phyloP scores from a whole-genome alignment of 2,329 filamentous ascomycete genomes.

The Fusarium sp. region DNA sequence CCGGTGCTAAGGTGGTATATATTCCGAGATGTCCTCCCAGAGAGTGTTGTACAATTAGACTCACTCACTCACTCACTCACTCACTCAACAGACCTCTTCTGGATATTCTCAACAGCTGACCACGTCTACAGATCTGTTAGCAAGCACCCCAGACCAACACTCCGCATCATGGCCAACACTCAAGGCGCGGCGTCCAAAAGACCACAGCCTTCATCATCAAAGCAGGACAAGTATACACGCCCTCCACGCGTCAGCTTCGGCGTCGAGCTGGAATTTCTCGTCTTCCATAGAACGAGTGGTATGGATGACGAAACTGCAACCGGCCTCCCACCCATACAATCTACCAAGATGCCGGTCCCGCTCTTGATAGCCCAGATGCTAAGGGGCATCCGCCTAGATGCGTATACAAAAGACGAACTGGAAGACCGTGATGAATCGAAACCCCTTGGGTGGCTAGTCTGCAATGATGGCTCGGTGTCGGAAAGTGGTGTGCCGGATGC shows the following conservation, averaged over 20 bases:
- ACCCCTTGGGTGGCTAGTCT: conserved; percentile 19
- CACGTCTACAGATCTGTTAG: not conserved
- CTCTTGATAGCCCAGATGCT: not conserved
- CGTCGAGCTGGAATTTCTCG: conserved; percentile 36
- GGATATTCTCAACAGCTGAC: not conserved
- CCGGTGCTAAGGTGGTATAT: not conserved
- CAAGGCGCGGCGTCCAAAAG: not conserved
- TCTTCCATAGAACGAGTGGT: not conserved
- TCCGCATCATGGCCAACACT: not conserved
- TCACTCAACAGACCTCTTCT: not conserved
- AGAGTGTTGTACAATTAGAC: not conserved
- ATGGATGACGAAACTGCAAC: not conserved
- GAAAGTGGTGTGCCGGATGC: not conserved
- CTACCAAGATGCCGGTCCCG: too few species aligned
- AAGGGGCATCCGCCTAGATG: not conserved
- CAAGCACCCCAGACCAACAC: not conserved
- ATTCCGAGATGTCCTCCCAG: not conserved
- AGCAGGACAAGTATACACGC: conserved; percentile 16
- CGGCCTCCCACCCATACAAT: not conserved
- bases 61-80: not conserved
- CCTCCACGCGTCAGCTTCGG: conserved; percentile 37
- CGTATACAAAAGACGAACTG: not conserved
- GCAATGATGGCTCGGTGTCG: conserved; percentile 1
- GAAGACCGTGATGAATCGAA: not conserved
- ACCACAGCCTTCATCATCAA: not conserved